Evolutionary conservation across 331 rosid genomes (phyloP), one percentile per base, ranked within the genome.

Genomic region (Dryas integrifolia): DNA sequence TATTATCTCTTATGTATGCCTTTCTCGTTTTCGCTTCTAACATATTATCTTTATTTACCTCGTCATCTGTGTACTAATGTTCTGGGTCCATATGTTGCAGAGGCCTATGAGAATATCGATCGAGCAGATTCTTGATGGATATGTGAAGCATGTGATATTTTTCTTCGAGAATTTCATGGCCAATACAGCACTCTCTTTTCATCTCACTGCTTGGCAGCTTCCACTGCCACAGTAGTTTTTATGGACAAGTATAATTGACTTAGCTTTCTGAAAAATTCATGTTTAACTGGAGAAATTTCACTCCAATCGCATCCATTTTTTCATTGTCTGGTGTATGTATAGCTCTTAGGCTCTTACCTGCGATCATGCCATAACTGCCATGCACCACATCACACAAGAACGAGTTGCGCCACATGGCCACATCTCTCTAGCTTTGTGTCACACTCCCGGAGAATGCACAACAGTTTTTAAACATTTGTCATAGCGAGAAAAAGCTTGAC

Each of bases 81-180:
- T 57, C 67, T 65, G 61, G 50, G 6, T 72, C 85, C 74, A 65
- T 69, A 67, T 66, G 46, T 82, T 65, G 77, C 84, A 83, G 92
- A 89, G 90, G 92, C 76, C 72, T 82, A 9, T 89, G 86, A 89
- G 77, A 62, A 70, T 35, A 58, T 65, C 40, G 21, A 7, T 1
- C 21, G 48, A 6, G 56, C 7, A 40, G 46, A 39, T 49, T 16
- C 63, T 2, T 48, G 44, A 47, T 15, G 10, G 35, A 39, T 47
- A 15, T 38, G 6, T 39, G 39, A 50, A 13, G 9, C 16, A 10
- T 56, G 38, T 43, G 1, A 12, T 53, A 50, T 44, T 30, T 30
- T 12, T 11, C 59, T 18, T 39, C 56, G 9, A 13, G 44, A 48
- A 8, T 57, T 7, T 44, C 26, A 30, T 38, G 40, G 52, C 4